phyloP scores from a whole-genome alignment of 2,329 filamentous ascomycete genomes.

The Cladophialophora carrionii region DNA sequence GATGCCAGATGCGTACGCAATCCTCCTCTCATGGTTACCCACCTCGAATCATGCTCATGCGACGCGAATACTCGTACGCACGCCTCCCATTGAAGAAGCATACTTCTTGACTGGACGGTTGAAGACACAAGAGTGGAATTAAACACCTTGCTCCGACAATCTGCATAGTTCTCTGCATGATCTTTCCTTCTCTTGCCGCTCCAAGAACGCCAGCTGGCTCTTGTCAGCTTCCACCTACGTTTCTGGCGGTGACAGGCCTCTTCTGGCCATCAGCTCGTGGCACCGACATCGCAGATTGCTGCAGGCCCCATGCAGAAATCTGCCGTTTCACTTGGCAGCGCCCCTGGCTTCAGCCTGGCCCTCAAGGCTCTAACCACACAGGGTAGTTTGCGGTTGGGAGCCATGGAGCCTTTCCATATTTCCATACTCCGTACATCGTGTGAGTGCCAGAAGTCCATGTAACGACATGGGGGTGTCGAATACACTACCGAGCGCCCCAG shows the following conservation, averaged over 20 bases:
- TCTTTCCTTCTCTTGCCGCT: background rate
- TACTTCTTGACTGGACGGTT: background rate
- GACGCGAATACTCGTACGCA: conserved; percentile 2
- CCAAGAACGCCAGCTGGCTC: background rate
- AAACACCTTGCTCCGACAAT: background rate
- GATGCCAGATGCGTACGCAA: conserved; percentile 16
- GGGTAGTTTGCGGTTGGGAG: background rate
- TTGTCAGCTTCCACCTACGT: conserved; percentile 8
- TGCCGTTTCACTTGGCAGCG: conserved; percentile 26
- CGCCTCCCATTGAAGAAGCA: background rate
- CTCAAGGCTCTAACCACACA: conserved; percentile 5
- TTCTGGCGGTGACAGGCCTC: conserved; percentile 3
- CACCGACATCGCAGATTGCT: conserved; percentile 15
- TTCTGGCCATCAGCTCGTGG: conserved; percentile 8
- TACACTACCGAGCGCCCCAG: no score
- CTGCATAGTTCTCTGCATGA: background rate
- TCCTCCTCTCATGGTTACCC: conserved; percentile 1
- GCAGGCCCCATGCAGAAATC: conserved; percentile 29
- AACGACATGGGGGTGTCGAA: background rate
- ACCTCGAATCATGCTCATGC: background rate
- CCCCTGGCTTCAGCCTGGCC: conserved; percentile 13
- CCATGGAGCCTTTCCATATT: background rate
- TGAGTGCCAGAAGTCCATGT: background rate
- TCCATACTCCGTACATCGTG: no score
- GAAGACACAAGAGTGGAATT: background rate